phyloP scores from a whole-genome alignment of 2,329 filamentous ascomycete genomes.

The Trichoderma harzianum region DNA sequence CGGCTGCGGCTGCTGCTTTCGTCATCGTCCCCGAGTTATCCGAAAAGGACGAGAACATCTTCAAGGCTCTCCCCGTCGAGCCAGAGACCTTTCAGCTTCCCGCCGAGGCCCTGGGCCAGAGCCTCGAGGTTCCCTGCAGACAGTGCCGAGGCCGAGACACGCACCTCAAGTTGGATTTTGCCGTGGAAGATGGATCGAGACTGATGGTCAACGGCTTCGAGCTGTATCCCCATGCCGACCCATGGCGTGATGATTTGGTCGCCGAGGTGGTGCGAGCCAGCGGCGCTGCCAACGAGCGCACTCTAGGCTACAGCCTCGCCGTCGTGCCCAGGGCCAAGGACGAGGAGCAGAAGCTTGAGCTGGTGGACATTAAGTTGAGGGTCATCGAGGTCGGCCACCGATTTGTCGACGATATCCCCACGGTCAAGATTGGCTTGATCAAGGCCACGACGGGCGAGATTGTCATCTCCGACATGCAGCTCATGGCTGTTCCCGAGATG shows the following conservation, averaged over 20 bases:
- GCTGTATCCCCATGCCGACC: slow-evolving; percentile 54
- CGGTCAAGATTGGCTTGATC: slow-evolving; percentile 59
- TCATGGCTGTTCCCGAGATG: slow-evolving; percentile 30
- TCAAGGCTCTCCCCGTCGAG: slow-evolving; percentile 39
- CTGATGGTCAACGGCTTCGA: slow-evolving; percentile 59
- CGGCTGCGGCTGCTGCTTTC: slow-evolving; percentile 43
- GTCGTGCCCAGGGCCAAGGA: slow-evolving; percentile 44
- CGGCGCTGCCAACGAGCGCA: slow-evolving; percentile 34
- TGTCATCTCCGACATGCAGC: slow-evolving; percentile 49
- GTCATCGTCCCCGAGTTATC: slow-evolving; percentile 52
- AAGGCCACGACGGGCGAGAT: slow-evolving; percentile 55
- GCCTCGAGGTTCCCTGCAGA: slow-evolving; percentile 50
- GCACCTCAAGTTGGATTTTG: slow-evolving; percentile 53
- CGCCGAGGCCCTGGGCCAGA: slow-evolving; percentile 33
- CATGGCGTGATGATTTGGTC: slow-evolving; percentile 41
- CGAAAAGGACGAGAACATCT: slow-evolving; percentile 40
- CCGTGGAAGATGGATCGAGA: slow-evolving; percentile 45
- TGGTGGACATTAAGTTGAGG: slow-evolving; percentile 54
- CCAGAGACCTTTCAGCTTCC: slow-evolving; percentile 38
- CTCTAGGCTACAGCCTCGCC: slow-evolving; percentile 49
- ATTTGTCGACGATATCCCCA: slow-evolving; percentile 53
- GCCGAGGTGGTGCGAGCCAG: slow-evolving; percentile 45
- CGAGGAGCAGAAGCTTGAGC: slow-evolving; percentile 48
- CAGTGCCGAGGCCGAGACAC: slow-evolving; percentile 48
- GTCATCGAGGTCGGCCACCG: slow-evolving; percentile 57